A percentile compares a stretch with the other conserved stretches of the same genome.
phyloP scores from a whole-genome alignment of 257 asterid genomes.

The Solanum piurae region DNA sequence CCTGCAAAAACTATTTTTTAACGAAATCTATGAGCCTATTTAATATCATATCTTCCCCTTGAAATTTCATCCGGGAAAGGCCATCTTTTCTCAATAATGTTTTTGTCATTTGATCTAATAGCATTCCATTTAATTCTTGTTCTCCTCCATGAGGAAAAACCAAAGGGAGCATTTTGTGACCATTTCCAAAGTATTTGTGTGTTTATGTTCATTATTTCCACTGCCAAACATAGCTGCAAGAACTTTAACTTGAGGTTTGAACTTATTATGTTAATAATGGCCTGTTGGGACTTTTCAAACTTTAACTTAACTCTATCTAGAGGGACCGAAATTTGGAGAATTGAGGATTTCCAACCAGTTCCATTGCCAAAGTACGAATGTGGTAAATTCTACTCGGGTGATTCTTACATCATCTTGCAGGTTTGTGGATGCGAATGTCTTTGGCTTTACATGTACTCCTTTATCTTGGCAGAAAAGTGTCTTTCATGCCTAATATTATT shows the following conservation, averaged over 20 bases:
- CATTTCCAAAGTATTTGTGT: not conserved
- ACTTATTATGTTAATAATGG: not conserved
- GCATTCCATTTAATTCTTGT: not conserved
- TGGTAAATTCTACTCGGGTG: conserved; percentile 76
- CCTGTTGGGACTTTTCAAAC: not conserved
- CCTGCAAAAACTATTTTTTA: not conserved
- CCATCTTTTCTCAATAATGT: not conserved
- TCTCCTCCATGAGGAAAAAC: not conserved
- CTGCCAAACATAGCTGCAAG: not conserved
- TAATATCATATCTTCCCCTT: not conserved
- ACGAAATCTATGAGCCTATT: not conserved
- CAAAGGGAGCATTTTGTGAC: not conserved
- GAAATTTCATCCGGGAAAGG: not conserved
- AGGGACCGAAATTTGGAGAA: conserved; percentile 85
- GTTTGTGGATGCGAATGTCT: conserved; percentile 10
- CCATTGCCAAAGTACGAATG: conserved; percentile 55
- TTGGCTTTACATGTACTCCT: not conserved
- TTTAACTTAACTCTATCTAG: conserved; percentile 44
- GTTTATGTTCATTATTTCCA: not conserved
- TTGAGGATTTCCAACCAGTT: conserved; percentile 69
- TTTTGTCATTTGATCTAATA: not conserved
- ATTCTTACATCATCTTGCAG: conserved; percentile 66
- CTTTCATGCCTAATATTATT: not conserved
- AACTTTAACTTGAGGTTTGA: not conserved
- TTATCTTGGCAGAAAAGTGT: not conserved